phyloP scores from a whole-genome alignment of 352 stramenopile genomes.

The Poterioochromonas sp. region DNA sequence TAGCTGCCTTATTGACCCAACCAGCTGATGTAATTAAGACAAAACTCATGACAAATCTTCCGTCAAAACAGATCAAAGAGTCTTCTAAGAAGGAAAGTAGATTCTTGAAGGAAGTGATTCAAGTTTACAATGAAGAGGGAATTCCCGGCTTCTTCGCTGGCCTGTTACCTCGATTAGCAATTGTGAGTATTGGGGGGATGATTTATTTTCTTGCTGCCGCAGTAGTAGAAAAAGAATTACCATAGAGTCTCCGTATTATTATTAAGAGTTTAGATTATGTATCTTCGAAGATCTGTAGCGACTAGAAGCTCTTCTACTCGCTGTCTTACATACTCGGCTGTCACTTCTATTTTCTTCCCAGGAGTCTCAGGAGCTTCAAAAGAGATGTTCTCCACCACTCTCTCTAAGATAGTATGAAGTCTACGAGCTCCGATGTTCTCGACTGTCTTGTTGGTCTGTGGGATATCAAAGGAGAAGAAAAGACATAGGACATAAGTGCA shows the following conservation, averaged over 20 bases:
- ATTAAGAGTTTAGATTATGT: conserved; percentile 92
- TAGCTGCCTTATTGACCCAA: conserved; percentile 35
- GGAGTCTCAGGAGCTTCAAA: conserved; percentile 87
- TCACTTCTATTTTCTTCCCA: conserved; percentile 69
- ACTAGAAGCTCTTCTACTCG: conserved; percentile 84
- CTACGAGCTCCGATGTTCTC: conserved; percentile 95
- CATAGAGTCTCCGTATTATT: too few species aligned
- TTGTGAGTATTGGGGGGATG: conserved; percentile 9
- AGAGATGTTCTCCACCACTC: conserved; percentile 93
- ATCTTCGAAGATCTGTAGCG: conserved; percentile 91
- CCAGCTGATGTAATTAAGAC: conserved; percentile 35
- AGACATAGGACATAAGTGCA: too few species aligned
- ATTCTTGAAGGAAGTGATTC: not conserved
- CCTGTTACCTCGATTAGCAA: not conserved
- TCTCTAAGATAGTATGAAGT: conserved; percentile 93
- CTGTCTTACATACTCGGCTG: conserved; percentile 83
- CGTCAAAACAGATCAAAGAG: too few species aligned
- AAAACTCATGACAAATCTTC: conserved; percentile 12
- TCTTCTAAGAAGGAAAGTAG: not conserved
- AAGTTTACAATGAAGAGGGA: not conserved
- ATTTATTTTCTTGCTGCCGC: conserved; percentile 15
- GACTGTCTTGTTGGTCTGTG: conserved; percentile 47
- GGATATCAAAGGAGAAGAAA: too few species aligned
- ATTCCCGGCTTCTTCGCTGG: conserved; percentile 2
- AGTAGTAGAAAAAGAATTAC: conserved; percentile 9